A percentile compares a stretch with the other conserved stretches of the same genome.
Evolutionary conservation across 23 red algal genomes (phyloP).

Genomic region (Gracilaria domingensis): DNA sequence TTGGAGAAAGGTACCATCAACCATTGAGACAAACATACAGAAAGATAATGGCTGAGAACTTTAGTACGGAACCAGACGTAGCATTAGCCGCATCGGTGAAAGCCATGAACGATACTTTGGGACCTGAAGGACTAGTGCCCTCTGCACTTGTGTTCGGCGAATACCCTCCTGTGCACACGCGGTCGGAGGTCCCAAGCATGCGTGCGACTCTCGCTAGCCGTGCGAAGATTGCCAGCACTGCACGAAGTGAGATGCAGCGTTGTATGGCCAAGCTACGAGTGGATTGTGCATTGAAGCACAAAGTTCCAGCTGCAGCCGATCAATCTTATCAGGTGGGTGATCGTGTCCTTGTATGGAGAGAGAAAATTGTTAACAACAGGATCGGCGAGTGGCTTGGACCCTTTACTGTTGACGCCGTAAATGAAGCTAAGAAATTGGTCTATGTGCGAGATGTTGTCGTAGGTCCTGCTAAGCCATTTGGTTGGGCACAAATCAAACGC

Average conservation of each 20-base stretch:
- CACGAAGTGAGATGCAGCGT: conserved; percentile 3
- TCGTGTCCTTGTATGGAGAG: conserved; percentile 62
- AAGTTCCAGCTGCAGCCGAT: conserved; percentile 32
- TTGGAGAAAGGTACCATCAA: conserved; percentile 24
- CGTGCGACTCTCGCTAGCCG: too few species aligned
- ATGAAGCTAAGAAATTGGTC: conserved; percentile 33
- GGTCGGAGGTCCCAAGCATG: conserved; percentile 26
- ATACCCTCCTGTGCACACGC: conserved; percentile 19
- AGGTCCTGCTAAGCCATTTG: conserved; percentile 18
- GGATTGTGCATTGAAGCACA: conserved; percentile 35
- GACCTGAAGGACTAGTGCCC: conserved; percentile 56
- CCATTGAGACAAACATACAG: not conserved
- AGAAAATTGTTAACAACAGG: conserved; percentile 45
- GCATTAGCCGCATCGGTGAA: conserved; percentile 48
- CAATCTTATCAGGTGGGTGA: conserved; percentile 1
- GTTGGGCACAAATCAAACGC: conserved; percentile 51
- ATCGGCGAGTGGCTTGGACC: conserved; percentile 69
- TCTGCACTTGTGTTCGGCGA: conserved; percentile 64
- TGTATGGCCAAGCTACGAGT: conserved; percentile 40
- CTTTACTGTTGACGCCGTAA: not conserved
- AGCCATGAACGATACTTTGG: conserved; percentile 69
- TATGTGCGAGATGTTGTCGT: conserved; percentile 28
- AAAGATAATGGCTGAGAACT: conserved; percentile 41
- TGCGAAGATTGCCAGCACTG: not conserved
- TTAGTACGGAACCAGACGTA: conserved; percentile 25